Base-by-base conservation (phyloP, 2,329 filamentous ascomycete species). In the Pseudogymnoascus sp. region DNA sequence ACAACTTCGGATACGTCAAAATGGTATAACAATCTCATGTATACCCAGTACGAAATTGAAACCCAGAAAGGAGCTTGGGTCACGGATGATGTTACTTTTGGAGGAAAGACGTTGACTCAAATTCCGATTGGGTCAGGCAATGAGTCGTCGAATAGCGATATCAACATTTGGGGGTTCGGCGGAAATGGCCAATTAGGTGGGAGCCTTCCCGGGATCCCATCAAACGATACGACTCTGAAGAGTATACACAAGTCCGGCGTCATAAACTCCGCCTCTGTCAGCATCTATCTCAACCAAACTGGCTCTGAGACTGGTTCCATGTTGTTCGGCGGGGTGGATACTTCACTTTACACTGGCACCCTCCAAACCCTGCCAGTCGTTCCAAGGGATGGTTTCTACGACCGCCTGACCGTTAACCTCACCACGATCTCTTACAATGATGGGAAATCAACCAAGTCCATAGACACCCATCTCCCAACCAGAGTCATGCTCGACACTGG, bases 161-260 rank as follows among this genome's bases (percentile, higher is more conserved):
- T 97, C 21, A 93, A 93, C 18, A 88, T 97, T 66, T 93, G 93
- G 7, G 96, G 96, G 73, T 73, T 82, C 0, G 74, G 81, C 67
- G 95, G 96, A 73, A 93, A 96, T 75, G 89, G 88, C 12, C 85
- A 88, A 69, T 84, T 89, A 47, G 81, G 81, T 61, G 79, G 83
- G 67, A 81, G 5, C 3, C 21, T 26, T 8, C 42, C 79, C 6
- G 78, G 81, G 5, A 74, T 78, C 64, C 64, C 75, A 3, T 64
- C 83, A 0, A 93, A 93, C 74, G 75, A 84, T 42, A 93, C 92
- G 72, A 77, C 92, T 7, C 89, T 89, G 1, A 80, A 83, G 47
- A 83, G 83, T 65, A 78, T 93, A 78, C 83, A 83, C 1, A 75
- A 83, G 36, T 78, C 82, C 2, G 85, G 85, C 5, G 63, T 81